Conservation (phyloP, 768 basidiomycete species). For the Trametes sanguinea region DNA sequence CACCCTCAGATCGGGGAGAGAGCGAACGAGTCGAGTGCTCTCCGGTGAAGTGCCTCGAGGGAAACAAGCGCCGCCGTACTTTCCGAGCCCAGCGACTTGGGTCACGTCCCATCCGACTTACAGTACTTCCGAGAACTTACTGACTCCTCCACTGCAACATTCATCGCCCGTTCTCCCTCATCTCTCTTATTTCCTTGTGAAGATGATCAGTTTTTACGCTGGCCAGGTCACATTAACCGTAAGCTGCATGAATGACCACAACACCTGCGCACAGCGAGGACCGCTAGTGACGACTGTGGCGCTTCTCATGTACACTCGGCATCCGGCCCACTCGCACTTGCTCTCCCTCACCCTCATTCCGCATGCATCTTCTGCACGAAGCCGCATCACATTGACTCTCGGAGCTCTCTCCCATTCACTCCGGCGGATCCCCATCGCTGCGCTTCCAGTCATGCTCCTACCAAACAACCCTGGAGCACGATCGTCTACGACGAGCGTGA, state of each 20-base stretch:
- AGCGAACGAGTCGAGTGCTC: not conserved
- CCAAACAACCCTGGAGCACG: slow-evolving; percentile 1
- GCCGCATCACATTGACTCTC: not conserved
- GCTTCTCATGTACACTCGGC: slow-evolving; percentile 3
- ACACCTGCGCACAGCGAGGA: too few species aligned
- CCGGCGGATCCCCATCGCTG: slow-evolving; percentile 4
- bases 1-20: slow-evolving; percentile 6
- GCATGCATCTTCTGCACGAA: not conserved
- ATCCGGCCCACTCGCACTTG: slow-evolving; percentile 1
- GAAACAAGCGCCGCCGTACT: not conserved
- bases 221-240: too few species aligned
- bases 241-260: too few species aligned
- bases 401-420: slow-evolving; percentile 6
- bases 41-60: too few species aligned
- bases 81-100: slow-evolving; percentile 5
- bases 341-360: not conserved
- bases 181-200: too few species aligned
- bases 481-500: not conserved
- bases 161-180: not conserved
- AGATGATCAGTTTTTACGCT: too few species aligned
- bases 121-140: not conserved
- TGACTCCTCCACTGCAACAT: not conserved
- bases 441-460: slow-evolving; percentile 14
- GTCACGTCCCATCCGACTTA: slow-evolving; percentile 2
- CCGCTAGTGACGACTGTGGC: not conserved